Evolutionary conservation across 805 yeast species (phyloP), one percentile per base, ranked within the genome.

Genomic region (Kregervanrija fluxuum): DNA sequence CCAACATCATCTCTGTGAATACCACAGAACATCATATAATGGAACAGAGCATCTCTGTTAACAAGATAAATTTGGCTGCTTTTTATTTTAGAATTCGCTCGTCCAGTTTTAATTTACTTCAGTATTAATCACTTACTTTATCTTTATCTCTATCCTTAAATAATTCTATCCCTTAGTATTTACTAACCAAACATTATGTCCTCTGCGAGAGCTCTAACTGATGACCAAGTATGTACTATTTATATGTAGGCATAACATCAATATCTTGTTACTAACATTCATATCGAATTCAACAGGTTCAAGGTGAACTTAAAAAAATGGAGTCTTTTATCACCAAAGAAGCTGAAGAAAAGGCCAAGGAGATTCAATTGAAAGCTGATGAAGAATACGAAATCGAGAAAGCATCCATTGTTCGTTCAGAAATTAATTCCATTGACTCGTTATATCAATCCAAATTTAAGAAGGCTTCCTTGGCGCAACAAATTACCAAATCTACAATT

Each of bases 311-410:
- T 68, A 82, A 82, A 66, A 93, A 93, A 75, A 93, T 93, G 97
- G 95, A 91, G 65, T 90, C 95, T 63, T 93, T 93, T 81, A 93
- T 93, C 77, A 87, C 85, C 71, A 93, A 91, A 78, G 99, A 93
- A 72, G 99, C 99, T 35, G 95, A 90, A 60, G 99, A 93, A 68
- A 93, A 93, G 72, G 96, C 98, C 54, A 87, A 86, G 66, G 99
- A 93, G 69, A 89, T 93, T 62, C 82, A 77, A 64, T 74, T 93
- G 59, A 95, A 93, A 73, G 96, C 98, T 37, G 96, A 95, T 65
- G 99, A 93, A 68, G 99, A 93, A 71, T 93, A 91, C 65, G 98
- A 93, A 68, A 90, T 93, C 59, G 99, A 93, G 66, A 93, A 93
- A 74, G 91, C 96, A 16, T 80, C 88, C 46, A 81, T 93, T 60